phyloP scores from a whole-genome alignment of 2,329 filamentous ascomycete genomes.

The Stagonosporopsis tanaceti region DNA sequence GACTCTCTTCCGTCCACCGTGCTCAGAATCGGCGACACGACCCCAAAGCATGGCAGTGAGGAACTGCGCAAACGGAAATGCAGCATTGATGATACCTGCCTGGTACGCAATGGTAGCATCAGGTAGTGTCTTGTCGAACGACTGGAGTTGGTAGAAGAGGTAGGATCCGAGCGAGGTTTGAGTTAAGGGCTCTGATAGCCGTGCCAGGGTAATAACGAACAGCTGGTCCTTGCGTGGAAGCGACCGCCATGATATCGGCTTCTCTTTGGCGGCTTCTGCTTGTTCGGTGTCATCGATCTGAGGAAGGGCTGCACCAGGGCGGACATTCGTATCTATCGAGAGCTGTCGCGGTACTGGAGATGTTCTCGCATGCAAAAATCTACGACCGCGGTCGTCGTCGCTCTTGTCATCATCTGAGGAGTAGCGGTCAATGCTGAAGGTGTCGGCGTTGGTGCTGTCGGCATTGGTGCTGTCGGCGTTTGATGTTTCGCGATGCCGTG shows the following conservation, averaged over 20 bases:
- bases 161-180: slow-evolving; percentile 73
- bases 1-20: slow-evolving; percentile 75
- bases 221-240: slow-evolving; percentile 81
- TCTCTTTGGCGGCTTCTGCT: slow-evolving; percentile 46
- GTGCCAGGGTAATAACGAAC: slow-evolving; percentile 76
- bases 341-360: slow-evolving; percentile 21
- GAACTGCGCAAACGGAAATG: slow-evolving; percentile 84
- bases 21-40: slow-evolving; percentile 69
- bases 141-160: slow-evolving; percentile 88
- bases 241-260: slow-evolving; percentile 72
- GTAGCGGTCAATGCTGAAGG: not conserved
- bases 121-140: slow-evolving; percentile 68
- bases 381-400: not conserved
- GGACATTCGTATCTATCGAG: slow-evolving; percentile 32
- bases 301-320: slow-evolving; percentile 25
- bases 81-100: slow-evolving; percentile 78
- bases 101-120: slow-evolving; percentile 75
- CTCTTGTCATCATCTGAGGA: slow-evolving; percentile 1
- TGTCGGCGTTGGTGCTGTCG: not conserved
- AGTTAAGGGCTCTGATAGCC: slow-evolving; percentile 82
- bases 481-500: slow-evolving; percentile 2
- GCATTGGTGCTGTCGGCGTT: not conserved
- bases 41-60: slow-evolving; percentile 86
- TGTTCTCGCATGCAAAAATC: not conserved
- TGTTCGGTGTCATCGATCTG: slow-evolving; percentile 35